Conservation (phyloP, 2,329 filamentous ascomycete genomes). For the Hymenoscyphus albidus region DNA sequence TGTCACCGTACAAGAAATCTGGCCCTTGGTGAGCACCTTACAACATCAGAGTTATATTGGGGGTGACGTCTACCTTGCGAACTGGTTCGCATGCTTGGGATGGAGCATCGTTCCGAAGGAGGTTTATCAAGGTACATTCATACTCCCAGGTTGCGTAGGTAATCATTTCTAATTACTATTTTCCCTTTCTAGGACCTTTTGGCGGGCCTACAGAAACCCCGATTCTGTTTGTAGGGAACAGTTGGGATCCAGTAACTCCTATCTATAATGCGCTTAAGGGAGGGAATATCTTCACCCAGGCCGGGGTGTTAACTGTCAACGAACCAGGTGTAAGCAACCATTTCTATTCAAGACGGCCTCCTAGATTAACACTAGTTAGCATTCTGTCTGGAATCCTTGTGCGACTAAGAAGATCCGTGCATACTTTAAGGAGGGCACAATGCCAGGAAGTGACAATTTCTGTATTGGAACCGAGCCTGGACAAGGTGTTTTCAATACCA, state of each 20-base stretch:
- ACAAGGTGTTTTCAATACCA: not conserved
- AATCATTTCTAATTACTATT: not conserved
- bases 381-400: constrained; percentile 31
- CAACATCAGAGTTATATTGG: not conserved
- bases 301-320: constrained; percentile 46
- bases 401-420: constrained; percentile 30
- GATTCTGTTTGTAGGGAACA: constrained; percentile 35
- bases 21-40: not conserved
- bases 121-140: not conserved
- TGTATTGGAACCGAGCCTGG: constrained; percentile 35
- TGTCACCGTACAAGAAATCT: not conserved
- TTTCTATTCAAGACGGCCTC: constrained; percentile 38
- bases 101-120: not conserved
- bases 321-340: constrained; percentile 44
- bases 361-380: constrained; percentile 15
- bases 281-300: constrained; percentile 39
- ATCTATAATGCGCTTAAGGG: constrained; percentile 30
- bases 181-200: constrained; percentile 25
- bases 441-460: constrained; percentile 42
- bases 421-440: constrained; percentile 38
- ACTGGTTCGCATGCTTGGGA: not conserved
- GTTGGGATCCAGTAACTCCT: constrained; percentile 33
- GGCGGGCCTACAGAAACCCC: constrained; percentile 32
- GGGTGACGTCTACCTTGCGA: not conserved
- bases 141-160: not conserved